Conservation (phyloP, 2,329 filamentous ascomycete genomes). For the Diaporthe citriasiana region DNA sequence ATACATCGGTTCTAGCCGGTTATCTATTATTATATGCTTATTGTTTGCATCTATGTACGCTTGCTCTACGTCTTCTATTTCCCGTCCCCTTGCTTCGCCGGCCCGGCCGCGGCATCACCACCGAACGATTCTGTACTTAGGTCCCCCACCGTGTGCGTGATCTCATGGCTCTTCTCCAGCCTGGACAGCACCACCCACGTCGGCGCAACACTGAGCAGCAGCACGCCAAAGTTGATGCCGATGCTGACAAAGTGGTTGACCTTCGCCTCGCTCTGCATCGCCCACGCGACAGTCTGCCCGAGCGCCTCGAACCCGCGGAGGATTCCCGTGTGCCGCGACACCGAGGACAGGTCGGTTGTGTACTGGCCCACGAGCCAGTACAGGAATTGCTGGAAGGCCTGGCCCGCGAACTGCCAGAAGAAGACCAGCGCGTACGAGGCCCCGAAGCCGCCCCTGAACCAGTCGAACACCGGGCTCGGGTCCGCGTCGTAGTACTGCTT, state of each 20-base stretch:
- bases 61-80: not conserved
- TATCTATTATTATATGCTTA: constrained; percentile 4
- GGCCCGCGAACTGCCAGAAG: constrained; percentile 73
- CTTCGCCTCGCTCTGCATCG: constrained; percentile 51
- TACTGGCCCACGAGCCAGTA: constrained; percentile 53
- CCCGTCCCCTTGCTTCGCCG: not conserved
- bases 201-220: constrained; percentile 48
- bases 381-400: constrained; percentile 52
- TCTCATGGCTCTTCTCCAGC: constrained; percentile 49
- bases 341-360: constrained; percentile 49
- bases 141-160: constrained; percentile 36
- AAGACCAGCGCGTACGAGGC: constrained; percentile 74
- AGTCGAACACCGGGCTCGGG: constrained; percentile 49
- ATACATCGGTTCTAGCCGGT: not conserved
- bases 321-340: constrained; percentile 51
- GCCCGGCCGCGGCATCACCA: not conserved
- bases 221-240: constrained; percentile 51
- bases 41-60: not conserved
- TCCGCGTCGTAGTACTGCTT: constrained; percentile 49
- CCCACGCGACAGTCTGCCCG: constrained; percentile 52
- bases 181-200: constrained; percentile 51
- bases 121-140: not conserved
- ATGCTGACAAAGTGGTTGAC: constrained; percentile 53
- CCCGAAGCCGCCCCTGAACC: constrained; percentile 64
- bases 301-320: constrained; percentile 50